Evolutionary conservation across 169 alveolate species (phyloP).

Genomic region (Cyclospora cayetanensis): DNA sequence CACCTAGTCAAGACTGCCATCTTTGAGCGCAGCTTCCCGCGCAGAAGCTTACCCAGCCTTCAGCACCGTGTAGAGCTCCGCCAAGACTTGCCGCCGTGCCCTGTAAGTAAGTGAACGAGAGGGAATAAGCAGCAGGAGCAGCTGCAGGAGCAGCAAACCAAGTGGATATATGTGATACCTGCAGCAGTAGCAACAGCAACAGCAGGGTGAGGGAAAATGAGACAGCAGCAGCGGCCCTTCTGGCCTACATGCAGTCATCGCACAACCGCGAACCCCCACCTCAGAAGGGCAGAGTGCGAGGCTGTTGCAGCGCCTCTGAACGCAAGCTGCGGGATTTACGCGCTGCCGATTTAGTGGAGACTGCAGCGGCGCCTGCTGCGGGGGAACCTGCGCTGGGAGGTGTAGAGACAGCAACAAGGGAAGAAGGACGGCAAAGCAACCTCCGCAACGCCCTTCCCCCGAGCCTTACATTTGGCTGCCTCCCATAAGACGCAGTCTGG

Average conservation of each 20-base stretch:
- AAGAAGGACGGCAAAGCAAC: neutral
- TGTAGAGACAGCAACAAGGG: neutral
- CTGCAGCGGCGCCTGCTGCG: neutral
- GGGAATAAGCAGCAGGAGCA: neutral
- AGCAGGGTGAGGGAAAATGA: no score
- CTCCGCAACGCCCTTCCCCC: no score
- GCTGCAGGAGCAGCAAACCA: slow-evolving; percentile 24
- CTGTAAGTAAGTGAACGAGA: neutral
- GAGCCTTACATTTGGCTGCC: neutral
- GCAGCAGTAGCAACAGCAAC: neutral
- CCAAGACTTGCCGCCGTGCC: slow-evolving; percentile 1
- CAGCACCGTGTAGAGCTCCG: neutral
- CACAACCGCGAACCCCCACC: no score
- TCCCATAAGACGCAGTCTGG: slow-evolving; percentile 70
- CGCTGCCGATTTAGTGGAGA: neutral
- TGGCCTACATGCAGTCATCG: no score
- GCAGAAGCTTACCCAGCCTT: slow-evolving; percentile 53
- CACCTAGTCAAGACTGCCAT: neutral
- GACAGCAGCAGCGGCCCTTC: no score
- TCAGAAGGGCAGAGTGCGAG: no score
- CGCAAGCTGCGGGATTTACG: neutral
- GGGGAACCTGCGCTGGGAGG: no score
- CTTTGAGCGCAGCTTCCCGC: neutral
- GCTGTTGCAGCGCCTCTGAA: neutral
- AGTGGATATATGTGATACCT: slow-evolving; percentile 34